Conservation (phyloP, 2,329 filamentous ascomycete genomes). For the Alternaria conjuncta region DNA sequence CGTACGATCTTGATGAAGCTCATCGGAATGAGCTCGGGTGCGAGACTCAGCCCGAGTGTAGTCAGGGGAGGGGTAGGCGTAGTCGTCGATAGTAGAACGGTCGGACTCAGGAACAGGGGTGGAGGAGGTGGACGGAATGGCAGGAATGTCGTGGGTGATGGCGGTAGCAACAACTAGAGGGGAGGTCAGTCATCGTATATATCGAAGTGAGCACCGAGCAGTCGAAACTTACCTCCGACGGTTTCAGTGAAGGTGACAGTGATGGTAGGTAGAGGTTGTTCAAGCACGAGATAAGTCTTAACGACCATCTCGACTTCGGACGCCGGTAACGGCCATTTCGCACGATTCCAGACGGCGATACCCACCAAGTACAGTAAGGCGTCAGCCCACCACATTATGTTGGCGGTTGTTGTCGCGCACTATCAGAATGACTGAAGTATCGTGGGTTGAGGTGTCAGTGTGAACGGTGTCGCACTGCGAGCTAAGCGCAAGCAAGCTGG, state of each 20-base stretch:
- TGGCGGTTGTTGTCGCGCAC: neutral
- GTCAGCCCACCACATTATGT: constrained; percentile 2
- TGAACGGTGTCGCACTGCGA: neutral
- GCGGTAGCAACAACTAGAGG: constrained; percentile 5
- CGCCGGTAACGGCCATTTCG: neutral
- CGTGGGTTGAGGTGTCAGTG: neutral
- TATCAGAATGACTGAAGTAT: neutral
- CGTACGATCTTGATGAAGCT: neutral
- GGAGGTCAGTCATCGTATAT: neutral
- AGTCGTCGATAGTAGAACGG: neutral
- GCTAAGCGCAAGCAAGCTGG: neutral
- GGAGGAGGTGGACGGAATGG: neutral
- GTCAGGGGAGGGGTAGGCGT: neutral
- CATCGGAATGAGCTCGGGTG: neutral
- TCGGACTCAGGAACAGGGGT: neutral
- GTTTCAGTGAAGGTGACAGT: constrained; percentile 9
- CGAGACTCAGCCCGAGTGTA: neutral
- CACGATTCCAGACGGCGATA: neutral
- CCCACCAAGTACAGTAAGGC: constrained; percentile 1
- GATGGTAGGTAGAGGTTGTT: constrained; percentile 5
- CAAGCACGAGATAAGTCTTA: neutral
- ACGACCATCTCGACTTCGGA: neutral
- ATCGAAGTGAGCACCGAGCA: neutral
- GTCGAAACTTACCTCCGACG: constrained; percentile 6
- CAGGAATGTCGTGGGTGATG: neutral